Base-by-base conservation (phyloP, 371 early-diverging fungal genomes). In the Thermomucor indicae-seudaticae region DNA sequence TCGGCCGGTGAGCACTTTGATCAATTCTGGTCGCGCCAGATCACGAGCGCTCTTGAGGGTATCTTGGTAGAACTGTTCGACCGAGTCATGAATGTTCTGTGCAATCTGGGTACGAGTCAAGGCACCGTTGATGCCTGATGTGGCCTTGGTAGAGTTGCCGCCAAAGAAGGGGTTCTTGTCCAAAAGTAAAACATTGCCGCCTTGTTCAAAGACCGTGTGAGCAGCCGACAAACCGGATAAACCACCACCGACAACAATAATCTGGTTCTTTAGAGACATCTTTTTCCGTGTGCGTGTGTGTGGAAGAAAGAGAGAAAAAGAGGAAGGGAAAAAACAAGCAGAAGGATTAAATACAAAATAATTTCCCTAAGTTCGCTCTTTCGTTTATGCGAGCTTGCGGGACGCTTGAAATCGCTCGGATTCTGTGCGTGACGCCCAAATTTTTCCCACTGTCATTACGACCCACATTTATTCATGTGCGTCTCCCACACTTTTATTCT, bases 91-190 rank as follows among this genome's bases (percentile, higher is more conserved):
- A 72, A 81, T 80, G 27, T 74, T 70, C 43, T 63, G 64, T 48
- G 75, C 65, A 38, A 86, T 69, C 44, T 86, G 87, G 19, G 94
- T 91, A 51, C 78, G 82, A 28, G 97, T 96, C 42, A 86, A 75
- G 28, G 91, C 95, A 40, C 95, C 95, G 77, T 96, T 96, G 71
- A 96, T 96, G 54, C 97, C 97, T 3, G 95, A 95, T 5, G 97
- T 94, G n/a, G 97, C 97, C 79, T 96, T 96, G 58, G 95, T 89
- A 14, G 87, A 86, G 73, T 92, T 92, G 40, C 96, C 97, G 45
- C 94, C 92, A 64, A 91, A 83, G 82, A 91, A 92, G 49, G 90
- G 78, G 62, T 90, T 91, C 70, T 94, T 94, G 61, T 94, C 95
- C 38, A 94, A 70, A 41, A 94, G 69, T 44, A 89, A 67, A 46